Conservation (phyloP, 116 monocot species). For the Posidonia oceanica region DNA sequence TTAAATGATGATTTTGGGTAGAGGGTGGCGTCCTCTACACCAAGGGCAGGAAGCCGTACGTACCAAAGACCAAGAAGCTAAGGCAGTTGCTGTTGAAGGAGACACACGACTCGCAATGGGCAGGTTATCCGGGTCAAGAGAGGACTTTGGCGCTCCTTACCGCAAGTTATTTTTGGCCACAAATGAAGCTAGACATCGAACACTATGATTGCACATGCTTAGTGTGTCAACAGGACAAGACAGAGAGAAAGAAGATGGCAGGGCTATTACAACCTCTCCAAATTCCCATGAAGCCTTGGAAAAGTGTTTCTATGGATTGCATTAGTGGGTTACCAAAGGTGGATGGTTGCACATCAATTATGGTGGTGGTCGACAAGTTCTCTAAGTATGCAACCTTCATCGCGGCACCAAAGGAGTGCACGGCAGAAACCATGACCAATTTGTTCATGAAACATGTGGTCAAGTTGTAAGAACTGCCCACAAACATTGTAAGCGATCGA, state of each 20-base stretch:
- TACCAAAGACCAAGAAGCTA: not conserved
- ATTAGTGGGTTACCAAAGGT: not conserved
- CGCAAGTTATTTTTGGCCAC: not conserved
- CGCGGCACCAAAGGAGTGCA: not conserved
- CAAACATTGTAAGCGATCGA: constrained; percentile 7
- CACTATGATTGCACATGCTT: not conserved
- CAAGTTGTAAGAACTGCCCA: constrained; percentile 2
- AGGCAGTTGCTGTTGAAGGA: not conserved
- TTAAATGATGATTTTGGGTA: not conserved
- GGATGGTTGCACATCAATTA: not conserved
- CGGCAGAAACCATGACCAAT: too few species aligned
- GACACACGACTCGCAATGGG: not conserved
- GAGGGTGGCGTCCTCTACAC: not conserved
- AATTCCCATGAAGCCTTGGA: not conserved
- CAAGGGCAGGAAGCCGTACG: not conserved
- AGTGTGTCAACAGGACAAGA: not conserved
- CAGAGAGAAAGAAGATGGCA: not conserved
- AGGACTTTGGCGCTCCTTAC: not conserved
- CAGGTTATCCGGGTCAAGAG: not conserved
- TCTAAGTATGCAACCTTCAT: constrained; percentile 2
- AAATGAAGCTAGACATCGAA: not conserved
- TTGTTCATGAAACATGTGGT: not conserved
- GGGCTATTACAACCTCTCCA: not conserved
- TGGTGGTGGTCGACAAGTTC: not conserved
- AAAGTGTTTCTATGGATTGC: constrained; percentile 2